phyloP scores from a whole-genome alignment of 2,329 filamentous ascomycete species.

The Dothiorella sarmentorum region DNA sequence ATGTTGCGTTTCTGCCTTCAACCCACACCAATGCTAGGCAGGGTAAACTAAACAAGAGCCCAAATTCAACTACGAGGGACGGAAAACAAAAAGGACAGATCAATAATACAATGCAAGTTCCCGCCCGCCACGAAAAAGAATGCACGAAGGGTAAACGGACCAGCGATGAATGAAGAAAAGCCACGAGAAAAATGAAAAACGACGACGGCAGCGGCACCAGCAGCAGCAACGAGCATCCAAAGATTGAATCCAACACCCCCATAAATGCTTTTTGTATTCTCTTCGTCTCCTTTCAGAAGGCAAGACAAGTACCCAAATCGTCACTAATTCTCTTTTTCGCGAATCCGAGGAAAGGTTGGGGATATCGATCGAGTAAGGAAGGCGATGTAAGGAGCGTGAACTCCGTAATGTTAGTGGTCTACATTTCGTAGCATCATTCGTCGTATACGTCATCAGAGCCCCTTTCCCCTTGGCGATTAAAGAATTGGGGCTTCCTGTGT shows the following conservation, averaged over 20 bases:
- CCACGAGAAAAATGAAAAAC: background rate
- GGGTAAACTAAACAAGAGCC: conserved; percentile 4
- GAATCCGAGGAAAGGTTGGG: conserved; percentile 17
- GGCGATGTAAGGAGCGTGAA: conserved; percentile 19
- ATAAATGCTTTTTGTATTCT: conserved; percentile 19
- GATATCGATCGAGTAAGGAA: conserved; percentile 17
- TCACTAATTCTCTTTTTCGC: conserved; percentile 18
- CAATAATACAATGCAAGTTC: conserved; percentile 19
- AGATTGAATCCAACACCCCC: conserved; percentile 14
- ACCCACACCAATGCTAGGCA: conserved; percentile 11
- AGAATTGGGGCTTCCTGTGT: conserved; percentile 18
- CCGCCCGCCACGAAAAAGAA: conserved; percentile 15
- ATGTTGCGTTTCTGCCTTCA: background rate
- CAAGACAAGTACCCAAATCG: conserved; percentile 18
- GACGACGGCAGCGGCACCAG: conserved; percentile 12
- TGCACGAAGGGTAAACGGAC: conserved; percentile 1
- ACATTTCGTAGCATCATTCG: conserved; percentile 27
- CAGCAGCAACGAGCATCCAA: conserved; percentile 16
- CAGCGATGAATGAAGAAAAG: conserved; percentile 9
- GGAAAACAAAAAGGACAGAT: background rate
- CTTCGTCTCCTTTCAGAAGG: conserved; percentile 17
- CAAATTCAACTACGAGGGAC: conserved; percentile 1
- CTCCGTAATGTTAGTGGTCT: conserved; percentile 19
- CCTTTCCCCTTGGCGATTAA: conserved; percentile 18
- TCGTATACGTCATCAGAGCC: conserved; percentile 26